Evolutionary conservation across 2,329 filamentous ascomycete genomes (phyloP).

Genomic region (Diaporthe capsici): DNA sequence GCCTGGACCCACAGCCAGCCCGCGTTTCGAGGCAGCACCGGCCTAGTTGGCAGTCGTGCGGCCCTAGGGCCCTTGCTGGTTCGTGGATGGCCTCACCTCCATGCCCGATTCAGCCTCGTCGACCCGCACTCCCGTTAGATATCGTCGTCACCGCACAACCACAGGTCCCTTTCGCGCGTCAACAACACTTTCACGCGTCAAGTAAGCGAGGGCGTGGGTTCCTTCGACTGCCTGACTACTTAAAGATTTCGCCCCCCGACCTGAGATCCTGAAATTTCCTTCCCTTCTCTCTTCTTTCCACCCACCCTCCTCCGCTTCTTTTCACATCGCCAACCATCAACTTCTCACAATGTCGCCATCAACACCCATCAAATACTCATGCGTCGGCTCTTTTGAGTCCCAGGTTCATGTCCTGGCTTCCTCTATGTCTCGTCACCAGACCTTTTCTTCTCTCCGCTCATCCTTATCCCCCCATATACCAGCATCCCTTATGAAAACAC

Average conservation of each 20-base stretch:
- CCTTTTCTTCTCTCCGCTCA: neutral
- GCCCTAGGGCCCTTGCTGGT: neutral
- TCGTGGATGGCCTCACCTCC: neutral
- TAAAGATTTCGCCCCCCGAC: neutral
- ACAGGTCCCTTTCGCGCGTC: neutral
- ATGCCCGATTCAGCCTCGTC: neutral
- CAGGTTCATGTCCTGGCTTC: constrained; percentile 28
- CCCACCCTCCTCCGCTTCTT: neutral
- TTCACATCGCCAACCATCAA: neutral
- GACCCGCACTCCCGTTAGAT: neutral
- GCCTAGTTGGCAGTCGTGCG: neutral
- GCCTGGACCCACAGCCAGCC: neutral
- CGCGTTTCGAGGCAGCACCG: neutral
- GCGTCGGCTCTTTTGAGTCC: constrained; percentile 25
- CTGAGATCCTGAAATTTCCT: neutral
- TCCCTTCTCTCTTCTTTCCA: neutral
- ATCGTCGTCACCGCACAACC: neutral
- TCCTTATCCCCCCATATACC: constrained; percentile 1
- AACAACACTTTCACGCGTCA: neutral
- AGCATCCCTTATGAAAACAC: constrained; percentile 35
- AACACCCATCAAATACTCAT: neutral
- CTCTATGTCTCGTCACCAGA: neutral
- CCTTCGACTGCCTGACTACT: neutral
- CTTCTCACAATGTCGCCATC: constrained; percentile 10
- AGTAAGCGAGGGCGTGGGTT: neutral